phyloP scores from a whole-genome alignment of 495 filamentous ascomycete genomes.

The Aspergillus asperescens region DNA sequence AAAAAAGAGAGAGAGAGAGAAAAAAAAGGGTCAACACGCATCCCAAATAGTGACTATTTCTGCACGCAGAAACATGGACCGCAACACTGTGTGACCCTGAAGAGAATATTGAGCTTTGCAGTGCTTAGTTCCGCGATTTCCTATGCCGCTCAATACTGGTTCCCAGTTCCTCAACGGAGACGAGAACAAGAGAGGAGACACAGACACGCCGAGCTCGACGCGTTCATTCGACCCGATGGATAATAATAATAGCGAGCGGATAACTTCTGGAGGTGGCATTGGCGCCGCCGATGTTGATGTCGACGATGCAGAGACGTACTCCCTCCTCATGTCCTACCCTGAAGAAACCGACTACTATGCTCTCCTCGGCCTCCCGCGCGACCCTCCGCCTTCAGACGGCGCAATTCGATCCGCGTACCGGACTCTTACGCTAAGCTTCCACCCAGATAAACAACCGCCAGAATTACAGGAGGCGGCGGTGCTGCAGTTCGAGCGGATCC shows the following conservation, averaged over 20 bases:
- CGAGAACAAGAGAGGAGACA: neutral
- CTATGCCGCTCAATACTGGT: neutral
- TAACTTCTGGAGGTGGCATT: too few relatives aligned
- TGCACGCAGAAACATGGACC: neutral
- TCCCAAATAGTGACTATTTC: neutral
- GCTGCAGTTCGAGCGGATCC: constrained; percentile 44
- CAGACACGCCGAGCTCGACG: neutral
- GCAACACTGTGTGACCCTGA: neutral
- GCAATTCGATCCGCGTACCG: constrained; percentile 51
- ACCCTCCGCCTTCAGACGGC: constrained; percentile 41
- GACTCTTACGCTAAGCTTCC: constrained; percentile 50
- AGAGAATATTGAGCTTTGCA: neutral
- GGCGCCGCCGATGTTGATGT: neutral
- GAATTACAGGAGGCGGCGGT: constrained; percentile 43
- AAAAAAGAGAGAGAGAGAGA: too few relatives aligned
- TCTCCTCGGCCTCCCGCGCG: constrained; percentile 43
- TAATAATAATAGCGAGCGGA: neutral
- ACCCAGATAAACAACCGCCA: constrained; percentile 54
- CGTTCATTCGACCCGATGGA: neutral
- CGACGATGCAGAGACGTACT: constrained; percentile 7
- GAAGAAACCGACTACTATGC: constrained; percentile 45
- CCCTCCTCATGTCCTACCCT: constrained; percentile 23
- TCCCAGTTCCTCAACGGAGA: neutral
- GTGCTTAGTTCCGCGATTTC: neutral
- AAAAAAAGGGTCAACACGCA: constrained; percentile 4